Conservation (phyloP, 345 rosid species). For the Gossypium longicalyx region DNA sequence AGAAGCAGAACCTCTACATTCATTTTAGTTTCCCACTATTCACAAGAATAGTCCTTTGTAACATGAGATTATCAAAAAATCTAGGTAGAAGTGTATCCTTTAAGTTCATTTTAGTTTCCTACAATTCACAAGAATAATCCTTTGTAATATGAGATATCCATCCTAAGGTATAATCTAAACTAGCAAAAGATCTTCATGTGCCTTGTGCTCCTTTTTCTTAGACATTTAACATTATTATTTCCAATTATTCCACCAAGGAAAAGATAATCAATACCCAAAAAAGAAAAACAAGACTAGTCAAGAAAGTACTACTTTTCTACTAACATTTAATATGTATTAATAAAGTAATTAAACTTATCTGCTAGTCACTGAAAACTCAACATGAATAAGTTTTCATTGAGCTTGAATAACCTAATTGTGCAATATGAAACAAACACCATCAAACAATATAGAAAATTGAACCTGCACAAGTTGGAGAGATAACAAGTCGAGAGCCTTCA, state of each 20-base stretch:
- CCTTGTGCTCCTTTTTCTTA: not conserved
- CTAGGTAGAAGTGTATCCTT: conserved; percentile 22
- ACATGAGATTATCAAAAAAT: not conserved
- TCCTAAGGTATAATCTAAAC: not conserved
- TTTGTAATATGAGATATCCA: not conserved
- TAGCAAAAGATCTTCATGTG: not conserved
- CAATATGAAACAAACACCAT: not conserved
- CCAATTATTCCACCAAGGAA: not conserved
- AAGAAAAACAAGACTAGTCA: not conserved
- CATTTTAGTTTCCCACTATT: conserved; percentile 1
- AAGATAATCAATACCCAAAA: not conserved
- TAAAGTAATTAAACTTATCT: not conserved
- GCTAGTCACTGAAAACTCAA: not conserved
- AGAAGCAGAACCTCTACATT: conserved; percentile 22
- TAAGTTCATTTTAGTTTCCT: conserved; percentile 1
- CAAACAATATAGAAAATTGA: not conserved
- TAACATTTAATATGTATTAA: not conserved
- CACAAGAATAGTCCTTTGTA: not conserved
- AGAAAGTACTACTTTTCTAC: not conserved
- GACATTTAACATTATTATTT: not conserved
- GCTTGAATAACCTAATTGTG: not conserved
- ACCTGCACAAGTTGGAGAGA: not conserved
- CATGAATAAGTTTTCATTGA: not conserved
- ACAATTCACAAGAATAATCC: not conserved
- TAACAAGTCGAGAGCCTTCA: not conserved